Evolutionary conservation across 1,139 yeast species (phyloP), one percentile per base, ranked within the genome.

Genomic region (Hyphopichia fennica): DNA sequence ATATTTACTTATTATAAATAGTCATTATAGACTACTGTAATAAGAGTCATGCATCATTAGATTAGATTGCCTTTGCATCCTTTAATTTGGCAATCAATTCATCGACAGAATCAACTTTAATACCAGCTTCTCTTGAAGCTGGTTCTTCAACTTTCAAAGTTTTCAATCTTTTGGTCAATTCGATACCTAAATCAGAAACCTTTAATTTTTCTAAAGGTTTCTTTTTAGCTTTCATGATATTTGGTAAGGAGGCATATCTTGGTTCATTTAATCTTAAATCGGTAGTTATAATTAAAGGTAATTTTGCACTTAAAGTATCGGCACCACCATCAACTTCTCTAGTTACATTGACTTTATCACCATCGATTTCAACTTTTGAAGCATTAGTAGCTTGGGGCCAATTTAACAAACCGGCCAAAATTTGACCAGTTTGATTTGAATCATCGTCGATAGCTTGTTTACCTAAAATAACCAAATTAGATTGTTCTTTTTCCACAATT

Each of bases 301-400:
- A 75, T 50, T 79, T 70, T 31, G 96, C 89, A 42, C 78, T 75
- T 44, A 93, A 75, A 14, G 89, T 82, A 63, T 90, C 96, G 39
- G 87, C 82, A 57, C 99, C 99, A 41, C 97, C 97, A 60, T 93
- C 99, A 42, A 91, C 82, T 70, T 93, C 99, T 59, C 97, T 79
- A 35, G 95, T 87, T 20, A 93, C 95, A 32, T 78, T 77, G 25
- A 89, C 85, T 41, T 67, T 64, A 40, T 78, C 82, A 23, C 79
- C 81, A 34, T 73, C 78, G 22, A 88, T 62, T 42, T 77, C 87
- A 29, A 93, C 95, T 65, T 89, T 87, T 39, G 96, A 85, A 8
- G 98, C 99, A 61, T 90, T 88, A 36, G 97, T 91, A 30, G 97
- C 98, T 67, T 93, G 99, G 15, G 98, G 96, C 99, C 99, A 93